These are phyloP conservation scores for Diversispora epigaea DNA, from an alignment of 192 early-diverging fungal genomes.

Conservation along the genomic window DNA sequence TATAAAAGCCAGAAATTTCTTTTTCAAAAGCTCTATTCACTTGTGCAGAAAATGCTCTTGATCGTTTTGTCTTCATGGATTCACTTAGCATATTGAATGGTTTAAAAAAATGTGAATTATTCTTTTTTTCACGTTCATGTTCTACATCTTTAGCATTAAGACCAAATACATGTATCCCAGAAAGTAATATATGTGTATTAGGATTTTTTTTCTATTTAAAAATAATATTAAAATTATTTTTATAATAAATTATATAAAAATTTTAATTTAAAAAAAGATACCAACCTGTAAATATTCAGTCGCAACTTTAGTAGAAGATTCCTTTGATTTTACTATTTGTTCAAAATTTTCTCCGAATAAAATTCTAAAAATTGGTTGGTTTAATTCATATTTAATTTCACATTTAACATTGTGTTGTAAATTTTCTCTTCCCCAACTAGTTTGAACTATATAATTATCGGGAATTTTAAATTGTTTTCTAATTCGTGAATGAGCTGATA, in stretches of 20 bases:
- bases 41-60: neutral
- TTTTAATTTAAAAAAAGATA: neutral
- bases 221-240: neutral
- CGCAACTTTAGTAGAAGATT: neutral
- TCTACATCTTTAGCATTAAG: neutral
- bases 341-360: neutral
- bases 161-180: neutral
- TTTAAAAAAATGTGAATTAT: neutral
- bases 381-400: neutral
- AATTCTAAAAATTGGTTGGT: neutral
- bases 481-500: neutral
- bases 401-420: neutral
- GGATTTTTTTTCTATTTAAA: slow-evolving; percentile 11
- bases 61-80: neutral
- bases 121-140: neutral
- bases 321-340: neutral
- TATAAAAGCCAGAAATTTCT: neutral
- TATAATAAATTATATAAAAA: neutral
- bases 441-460: neutral
- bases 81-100: neutral
- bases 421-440: neutral
- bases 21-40: neutral
- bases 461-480: neutral
- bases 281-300: neutral
- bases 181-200: neutral